These are phyloP conservation scores for Cyberlindnera sargentensis DNA, from an alignment of 805 yeast genomes.

Conservation along the genomic window DNA sequence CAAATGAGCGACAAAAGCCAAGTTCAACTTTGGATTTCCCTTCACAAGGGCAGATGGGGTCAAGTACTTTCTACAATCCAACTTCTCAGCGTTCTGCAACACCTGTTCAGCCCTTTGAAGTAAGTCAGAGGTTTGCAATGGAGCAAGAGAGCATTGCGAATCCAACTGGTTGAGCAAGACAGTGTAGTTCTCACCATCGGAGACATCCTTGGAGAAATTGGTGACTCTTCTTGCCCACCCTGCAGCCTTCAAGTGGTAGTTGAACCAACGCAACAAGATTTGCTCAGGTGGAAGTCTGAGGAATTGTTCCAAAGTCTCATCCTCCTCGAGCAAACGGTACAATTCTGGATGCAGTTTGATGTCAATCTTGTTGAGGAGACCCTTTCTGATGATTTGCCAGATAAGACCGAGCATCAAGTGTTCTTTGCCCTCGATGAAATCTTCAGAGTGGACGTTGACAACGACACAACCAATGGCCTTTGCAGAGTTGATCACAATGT, in stretches of 20 bases:
- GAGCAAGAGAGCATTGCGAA: conserved; percentile 80
- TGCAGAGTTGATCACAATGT: conserved; percentile 95
- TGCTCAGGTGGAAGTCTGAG: conserved; percentile 96
- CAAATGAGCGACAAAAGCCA: conserved; percentile 95
- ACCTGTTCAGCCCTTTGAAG: conserved; percentile 83
- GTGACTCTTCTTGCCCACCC: conserved; percentile 79
- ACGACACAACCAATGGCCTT: conserved; percentile 98
- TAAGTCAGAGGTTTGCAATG: conserved; percentile 72
- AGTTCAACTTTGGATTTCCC: conserved; percentile 93
- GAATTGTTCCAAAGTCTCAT: conserved; percentile 95
- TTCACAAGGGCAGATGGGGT: conserved; percentile 90
- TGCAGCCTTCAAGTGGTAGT: conserved; percentile 91
- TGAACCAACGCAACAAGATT: conserved; percentile 94
- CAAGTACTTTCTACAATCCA: conserved; percentile 89
- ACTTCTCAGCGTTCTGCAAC: conserved; percentile 77
- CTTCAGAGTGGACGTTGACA: conserved; percentile 95
- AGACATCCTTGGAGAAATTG: conserved; percentile 81
- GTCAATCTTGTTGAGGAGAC: conserved; percentile 89
- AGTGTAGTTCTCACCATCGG: conserved; percentile 95
- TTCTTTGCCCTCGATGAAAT: conserved; percentile 89
- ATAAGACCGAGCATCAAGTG: conserved; percentile 86
- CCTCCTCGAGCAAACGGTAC: conserved; percentile 89
- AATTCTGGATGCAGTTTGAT: conserved; percentile 94
- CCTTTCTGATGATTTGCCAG: conserved; percentile 98
- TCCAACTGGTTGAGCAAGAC: conserved; percentile 81